These are phyloP conservation scores for Ascosphaera aggregata DNA, from an alignment of 2,329 filamentous ascomycete species.

Conservation along the genomic window DNA sequence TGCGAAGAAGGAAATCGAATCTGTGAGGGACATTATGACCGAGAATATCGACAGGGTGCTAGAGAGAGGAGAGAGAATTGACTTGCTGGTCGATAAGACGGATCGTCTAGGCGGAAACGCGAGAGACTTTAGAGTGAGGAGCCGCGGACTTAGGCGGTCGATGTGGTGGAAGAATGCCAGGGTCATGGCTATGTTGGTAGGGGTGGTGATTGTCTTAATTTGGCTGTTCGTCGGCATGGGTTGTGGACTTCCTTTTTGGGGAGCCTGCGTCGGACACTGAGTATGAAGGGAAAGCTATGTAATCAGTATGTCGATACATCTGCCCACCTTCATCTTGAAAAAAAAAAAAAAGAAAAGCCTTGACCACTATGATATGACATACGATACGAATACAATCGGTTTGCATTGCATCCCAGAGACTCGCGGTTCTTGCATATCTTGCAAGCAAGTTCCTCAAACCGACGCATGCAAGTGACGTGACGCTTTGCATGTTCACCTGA, in stretches of 20 bases:
- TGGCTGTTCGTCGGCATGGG: constrained; percentile 51
- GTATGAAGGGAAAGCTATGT: not conserved
- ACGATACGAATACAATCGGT: too few species aligned
- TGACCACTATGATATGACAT: too few species aligned
- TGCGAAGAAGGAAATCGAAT: constrained; percentile 76
- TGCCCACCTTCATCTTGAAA: too few species aligned
- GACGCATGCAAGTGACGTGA: too few species aligned
- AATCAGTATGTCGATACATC: too few species aligned
- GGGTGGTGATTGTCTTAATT: constrained; percentile 41
- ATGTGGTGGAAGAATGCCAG: constrained; percentile 99
- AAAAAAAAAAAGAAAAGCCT: too few species aligned
- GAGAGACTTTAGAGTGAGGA: constrained; percentile 72
- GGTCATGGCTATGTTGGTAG: constrained; percentile 64
- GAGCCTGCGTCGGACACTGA: constrained; percentile 17
- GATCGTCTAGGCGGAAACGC: constrained; percentile 74
- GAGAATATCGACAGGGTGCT: constrained; percentile 80
- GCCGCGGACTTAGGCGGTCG: constrained; percentile 59
- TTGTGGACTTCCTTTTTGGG: constrained; percentile 40
- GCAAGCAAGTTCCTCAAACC: too few species aligned
- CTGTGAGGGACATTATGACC: constrained; percentile 81
- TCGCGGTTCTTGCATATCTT: too few species aligned
- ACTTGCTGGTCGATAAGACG: constrained; percentile 89
- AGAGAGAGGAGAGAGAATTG: constrained; percentile 79
- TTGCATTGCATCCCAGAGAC: too few species aligned
- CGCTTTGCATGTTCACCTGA: too few species aligned